Evolutionary conservation across 73 alveolate species (phyloP).

Genomic region (Symbiodinium natans): DNA sequence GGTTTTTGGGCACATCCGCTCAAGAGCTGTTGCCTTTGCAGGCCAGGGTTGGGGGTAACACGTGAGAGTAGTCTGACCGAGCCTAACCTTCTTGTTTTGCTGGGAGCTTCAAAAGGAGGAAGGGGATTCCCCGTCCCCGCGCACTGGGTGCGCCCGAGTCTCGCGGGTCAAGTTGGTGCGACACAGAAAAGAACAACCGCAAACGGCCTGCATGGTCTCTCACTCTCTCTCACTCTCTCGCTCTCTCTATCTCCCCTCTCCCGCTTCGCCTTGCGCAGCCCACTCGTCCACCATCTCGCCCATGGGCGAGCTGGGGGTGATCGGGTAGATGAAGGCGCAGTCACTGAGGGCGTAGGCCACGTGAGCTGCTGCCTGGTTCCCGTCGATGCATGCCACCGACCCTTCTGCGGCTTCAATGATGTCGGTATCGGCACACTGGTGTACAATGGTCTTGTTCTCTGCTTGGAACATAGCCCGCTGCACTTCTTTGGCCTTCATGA

Average conservation of each 20-base stretch:
- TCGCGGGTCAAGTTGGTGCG: not conserved
- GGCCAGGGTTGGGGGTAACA: too few relatives aligned
- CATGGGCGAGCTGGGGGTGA: constrained; percentile 94
- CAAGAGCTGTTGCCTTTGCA: too few relatives aligned
- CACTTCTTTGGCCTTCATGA: constrained; percentile 48
- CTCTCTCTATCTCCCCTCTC: not conserved
- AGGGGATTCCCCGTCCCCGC: too few relatives aligned
- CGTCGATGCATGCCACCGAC: constrained; percentile 93
- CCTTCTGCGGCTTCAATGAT: constrained; percentile 83
- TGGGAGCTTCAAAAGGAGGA: too few relatives aligned
- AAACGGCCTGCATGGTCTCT: not conserved
- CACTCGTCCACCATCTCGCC: constrained; percentile 94
- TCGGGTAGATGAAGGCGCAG: constrained; percentile 94
- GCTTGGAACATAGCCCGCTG: constrained; percentile 70
- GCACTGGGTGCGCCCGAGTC: too few relatives aligned
- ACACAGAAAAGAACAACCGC: not conserved
- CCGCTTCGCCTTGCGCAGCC: constrained; percentile 78
- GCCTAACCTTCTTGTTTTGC: too few relatives aligned
- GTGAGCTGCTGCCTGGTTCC: constrained; percentile 94
- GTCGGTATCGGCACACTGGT: constrained; percentile 77
- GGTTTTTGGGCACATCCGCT: too few relatives aligned
- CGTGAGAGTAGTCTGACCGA: too few relatives aligned
- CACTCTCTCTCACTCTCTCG: not conserved
- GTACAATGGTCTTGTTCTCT: constrained; percentile 73
- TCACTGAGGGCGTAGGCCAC: constrained; percentile 95